These are phyloP conservation scores for Stentor coeruleus DNA, from an alignment of 73 alveolate species.

Conservation along the genomic window DNA sequence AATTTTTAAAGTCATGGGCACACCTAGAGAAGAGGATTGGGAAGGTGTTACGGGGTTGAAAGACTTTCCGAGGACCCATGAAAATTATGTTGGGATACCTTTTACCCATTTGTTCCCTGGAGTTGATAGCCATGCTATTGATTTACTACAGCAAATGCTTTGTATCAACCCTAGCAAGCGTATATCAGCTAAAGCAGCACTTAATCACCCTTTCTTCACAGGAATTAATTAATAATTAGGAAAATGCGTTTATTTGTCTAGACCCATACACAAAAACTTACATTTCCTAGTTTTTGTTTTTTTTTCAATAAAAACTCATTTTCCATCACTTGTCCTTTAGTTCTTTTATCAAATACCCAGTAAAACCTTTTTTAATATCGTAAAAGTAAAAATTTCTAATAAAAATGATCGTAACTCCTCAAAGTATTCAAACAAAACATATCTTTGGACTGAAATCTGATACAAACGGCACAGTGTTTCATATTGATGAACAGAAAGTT, in stretches of 20 bases:
- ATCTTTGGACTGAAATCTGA: slow-evolving; percentile 80
- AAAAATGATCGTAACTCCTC: slow-evolving; percentile 11
- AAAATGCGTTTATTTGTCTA: too few relatives aligned
- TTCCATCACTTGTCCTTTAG: neutral
- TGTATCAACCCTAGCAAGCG: neutral
- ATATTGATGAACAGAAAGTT: slow-evolving; percentile 79
- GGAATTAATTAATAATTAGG: neutral
- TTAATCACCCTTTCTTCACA: neutral
- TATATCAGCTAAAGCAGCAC: neutral
- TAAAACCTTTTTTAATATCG: too few relatives aligned
- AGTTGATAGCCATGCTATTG: neutral
- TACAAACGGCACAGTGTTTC: slow-evolving; percentile 57
- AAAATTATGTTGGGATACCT: neutral
- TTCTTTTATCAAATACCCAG: too few relatives aligned
- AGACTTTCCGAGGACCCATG: neutral
- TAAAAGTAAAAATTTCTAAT: too few relatives aligned
- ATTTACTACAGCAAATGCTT: neutral
- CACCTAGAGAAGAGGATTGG: slow-evolving; percentile 76
- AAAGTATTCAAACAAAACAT: slow-evolving; percentile 32
- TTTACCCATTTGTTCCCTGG: neutral
- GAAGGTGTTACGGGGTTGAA: slow-evolving; percentile 30
- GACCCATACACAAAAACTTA: neutral
- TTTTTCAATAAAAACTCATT: neutral
- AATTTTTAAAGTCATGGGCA: slow-evolving; percentile 78
- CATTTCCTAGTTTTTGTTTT: too few relatives aligned